These are phyloP conservation scores for Rhizoctonia solani DNA, from an alignment of 1,284 basidiomycete genomes.

Conservation along the genomic window DNA sequence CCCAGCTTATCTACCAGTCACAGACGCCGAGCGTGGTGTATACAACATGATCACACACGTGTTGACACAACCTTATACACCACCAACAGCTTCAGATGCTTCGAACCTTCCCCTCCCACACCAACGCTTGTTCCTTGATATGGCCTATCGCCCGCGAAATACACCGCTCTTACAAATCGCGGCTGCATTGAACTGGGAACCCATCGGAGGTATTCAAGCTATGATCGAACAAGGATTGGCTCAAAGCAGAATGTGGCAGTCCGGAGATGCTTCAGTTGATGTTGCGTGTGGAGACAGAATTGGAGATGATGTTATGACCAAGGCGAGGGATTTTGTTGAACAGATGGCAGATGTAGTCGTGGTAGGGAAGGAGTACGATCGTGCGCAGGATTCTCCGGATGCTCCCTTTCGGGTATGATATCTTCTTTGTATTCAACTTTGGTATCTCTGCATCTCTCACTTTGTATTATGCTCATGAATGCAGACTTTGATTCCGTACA, in stretches of 20 bases:
- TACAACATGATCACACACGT: conserved; percentile 23
- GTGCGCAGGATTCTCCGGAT: conserved; percentile 23
- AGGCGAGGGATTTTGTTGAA: conserved; percentile 28
- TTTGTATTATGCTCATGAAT: too few species aligned
- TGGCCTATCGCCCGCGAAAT: conserved; percentile 47
- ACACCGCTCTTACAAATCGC: conserved; percentile 44
- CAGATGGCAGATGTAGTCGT: conserved; percentile 32
- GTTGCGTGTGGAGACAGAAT: conserved; percentile 24
- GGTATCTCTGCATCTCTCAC: too few species aligned
- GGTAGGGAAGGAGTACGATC: conserved; percentile 27
- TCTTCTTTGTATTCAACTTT: background rate
- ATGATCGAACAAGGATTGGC: conserved; percentile 48
- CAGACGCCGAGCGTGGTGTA: conserved; percentile 32
- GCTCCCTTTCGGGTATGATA: background rate
- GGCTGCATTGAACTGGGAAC: conserved; percentile 40
- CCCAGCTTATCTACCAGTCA: conserved; percentile 32
- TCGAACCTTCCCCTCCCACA: conserved; percentile 39
- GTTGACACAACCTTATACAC: conserved; percentile 6
- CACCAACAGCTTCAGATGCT: conserved; percentile 1
- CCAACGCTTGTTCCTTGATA: conserved; percentile 45
- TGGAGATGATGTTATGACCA: conserved; percentile 1
- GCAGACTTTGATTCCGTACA: too few species aligned
- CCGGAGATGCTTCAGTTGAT: conserved; percentile 19
- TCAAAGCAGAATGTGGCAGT: conserved; percentile 43
- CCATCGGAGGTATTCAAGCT: conserved; percentile 45